Evolutionary conservation across 208 protist species (phyloP), one percentile per base, ranked within the genome.

Genomic region (Acanthamoeba royreba): DNA sequence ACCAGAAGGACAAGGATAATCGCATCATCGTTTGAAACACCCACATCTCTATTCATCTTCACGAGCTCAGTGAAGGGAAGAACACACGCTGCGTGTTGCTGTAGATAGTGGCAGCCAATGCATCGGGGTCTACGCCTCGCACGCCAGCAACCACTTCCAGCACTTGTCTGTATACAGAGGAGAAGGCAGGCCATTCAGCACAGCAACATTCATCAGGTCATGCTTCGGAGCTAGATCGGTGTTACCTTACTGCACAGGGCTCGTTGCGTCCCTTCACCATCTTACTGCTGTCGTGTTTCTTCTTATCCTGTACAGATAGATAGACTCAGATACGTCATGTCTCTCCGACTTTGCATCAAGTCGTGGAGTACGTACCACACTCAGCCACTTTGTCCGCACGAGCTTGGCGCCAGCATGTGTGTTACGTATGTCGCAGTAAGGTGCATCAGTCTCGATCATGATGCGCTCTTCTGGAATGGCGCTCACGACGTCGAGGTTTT

Each of bases 391-490:
- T 8, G 69, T 81, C 9, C 25, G 38, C 11, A 81, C 42, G 28
- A 49, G 69, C 69, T 81, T 81, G 69, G 69, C 69, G 4, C 69
- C 69, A 17, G 69, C 69, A 95, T 99, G 98, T 7, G 98, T 99
- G 89, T 94, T 96, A 43, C 98, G 96, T 3, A 99, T 97, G 40
- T 98, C 98, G 94, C 98, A 99, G 95, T 96, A 99, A 15, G 98
- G 98, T 15, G 97, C 97, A 93, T 99, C 69, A 4, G 98, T 99
- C 94, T 99, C 98, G 28, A 99, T 97, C 93, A 99, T 95, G 33
- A 99, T 19, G n/a, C 96, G 88, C 53, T 98, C 95, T 5, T 98
- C 66, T 40, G 98, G 98, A 43, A 99, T 96, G 17, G 95, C 22
- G 46, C 92, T 87, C 19, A 98, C 97, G 28, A 98, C 98, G 15